Conservation (phyloP, 495 filamentous ascomycete species). For the Poronia punctata region DNA sequence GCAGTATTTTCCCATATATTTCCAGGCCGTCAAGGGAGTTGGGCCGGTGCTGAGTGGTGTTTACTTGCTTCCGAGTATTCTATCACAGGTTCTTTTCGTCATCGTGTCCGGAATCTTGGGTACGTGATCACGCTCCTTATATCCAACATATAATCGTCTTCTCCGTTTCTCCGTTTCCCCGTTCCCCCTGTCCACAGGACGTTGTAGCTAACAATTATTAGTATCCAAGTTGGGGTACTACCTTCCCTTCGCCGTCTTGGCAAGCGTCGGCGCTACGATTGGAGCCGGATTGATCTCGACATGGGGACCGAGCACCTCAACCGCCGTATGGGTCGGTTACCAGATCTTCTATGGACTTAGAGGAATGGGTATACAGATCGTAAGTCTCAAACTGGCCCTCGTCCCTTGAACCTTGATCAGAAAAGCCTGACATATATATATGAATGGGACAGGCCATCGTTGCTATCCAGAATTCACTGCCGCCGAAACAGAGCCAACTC, state of each 20-base stretch:
- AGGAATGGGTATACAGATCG: conserved; percentile 44
- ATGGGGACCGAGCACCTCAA: conserved; percentile 35
- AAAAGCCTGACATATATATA: no score
- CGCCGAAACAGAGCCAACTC: conserved; percentile 37
- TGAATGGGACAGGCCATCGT: conserved; percentile 30
- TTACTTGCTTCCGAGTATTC: conserved; percentile 44
- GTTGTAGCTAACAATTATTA: conserved; percentile 21
- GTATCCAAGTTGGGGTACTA: conserved; percentile 42
- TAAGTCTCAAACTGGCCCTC: conserved; percentile 19
- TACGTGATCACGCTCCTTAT: conserved; percentile 18
- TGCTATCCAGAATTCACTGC: conserved; percentile 46
- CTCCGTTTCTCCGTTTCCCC: no score
- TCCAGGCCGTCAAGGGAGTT: conserved; percentile 54
- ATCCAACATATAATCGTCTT: conserved; percentile 6
- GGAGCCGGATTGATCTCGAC: conserved; percentile 48
- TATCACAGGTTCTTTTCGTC: conserved; percentile 44
- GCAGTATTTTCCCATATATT: conserved; percentile 57
- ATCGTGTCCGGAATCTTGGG: conserved; percentile 43
- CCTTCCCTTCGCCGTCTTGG: conserved; percentile 41
- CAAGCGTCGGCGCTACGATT: conserved; percentile 50
- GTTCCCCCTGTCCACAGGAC: background rate
- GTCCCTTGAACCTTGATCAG: conserved; percentile 21
- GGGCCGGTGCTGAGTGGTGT: conserved; percentile 46
- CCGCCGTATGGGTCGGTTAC: conserved; percentile 53
- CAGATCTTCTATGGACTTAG: conserved; percentile 51